phyloP scores from a whole-genome alignment of 352 stramenopile genomes.

The Poterioochromonas sp. region DNA sequence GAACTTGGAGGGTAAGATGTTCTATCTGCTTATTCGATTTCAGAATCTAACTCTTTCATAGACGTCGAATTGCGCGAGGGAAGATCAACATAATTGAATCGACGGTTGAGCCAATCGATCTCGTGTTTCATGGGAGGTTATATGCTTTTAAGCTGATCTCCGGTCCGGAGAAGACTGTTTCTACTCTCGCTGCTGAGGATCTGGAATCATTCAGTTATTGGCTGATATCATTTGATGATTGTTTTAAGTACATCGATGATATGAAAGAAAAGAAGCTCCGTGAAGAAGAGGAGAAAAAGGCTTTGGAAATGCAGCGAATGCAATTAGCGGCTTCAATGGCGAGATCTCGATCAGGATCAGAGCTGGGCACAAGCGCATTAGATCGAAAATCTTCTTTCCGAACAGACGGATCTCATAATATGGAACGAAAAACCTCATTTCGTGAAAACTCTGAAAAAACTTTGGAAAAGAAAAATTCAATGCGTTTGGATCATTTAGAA shows the following conservation, averaged over 20 bases:
- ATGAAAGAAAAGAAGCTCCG: too few species aligned
- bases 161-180: background rate
- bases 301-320: background rate
- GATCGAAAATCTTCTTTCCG: too few species aligned
- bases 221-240: constrained; percentile 15
- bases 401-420: too few species aligned
- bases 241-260: background rate
- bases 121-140: background rate
- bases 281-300: background rate
- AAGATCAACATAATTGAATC: constrained; percentile 6
- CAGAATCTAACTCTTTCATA: too few species aligned
- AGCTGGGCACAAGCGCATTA: too few species aligned
- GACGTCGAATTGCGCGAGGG: background rate
- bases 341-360: too few species aligned
- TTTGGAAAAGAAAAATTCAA: too few species aligned
- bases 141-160: background rate
- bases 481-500: too few species aligned
- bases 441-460: too few species aligned
- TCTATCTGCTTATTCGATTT: background rate
- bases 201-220: background rate
- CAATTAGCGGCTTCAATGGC: background rate
- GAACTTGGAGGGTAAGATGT: constrained; percentile 1
- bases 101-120: background rate
- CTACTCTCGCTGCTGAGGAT: background rate
- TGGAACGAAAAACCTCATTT: too few species aligned